A percentile compares a stretch with the other conserved stretches of the same genome.
Evolutionary conservation across 1,284 basidiomycete genomes (phyloP).

Genomic region (Papiliotrema laurentii): DNA sequence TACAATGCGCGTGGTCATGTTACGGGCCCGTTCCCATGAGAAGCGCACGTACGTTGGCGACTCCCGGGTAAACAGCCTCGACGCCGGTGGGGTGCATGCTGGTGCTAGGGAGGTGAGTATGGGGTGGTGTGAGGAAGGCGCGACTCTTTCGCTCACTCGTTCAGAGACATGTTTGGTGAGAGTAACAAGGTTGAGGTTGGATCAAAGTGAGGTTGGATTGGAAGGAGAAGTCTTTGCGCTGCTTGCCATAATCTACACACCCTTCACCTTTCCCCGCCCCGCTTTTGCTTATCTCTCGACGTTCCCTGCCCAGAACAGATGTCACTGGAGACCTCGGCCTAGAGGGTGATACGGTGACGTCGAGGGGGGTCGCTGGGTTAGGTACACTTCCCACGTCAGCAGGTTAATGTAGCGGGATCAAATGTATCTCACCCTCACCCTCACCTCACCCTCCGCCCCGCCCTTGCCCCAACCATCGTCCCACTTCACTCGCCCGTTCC

Average conservation of each 20-base stretch:
- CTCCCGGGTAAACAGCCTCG: constrained; percentile 13
- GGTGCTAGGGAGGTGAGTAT: constrained; percentile 5
- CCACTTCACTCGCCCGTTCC: no score
- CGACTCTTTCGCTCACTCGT: constrained; percentile 5
- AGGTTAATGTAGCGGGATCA: not conserved
- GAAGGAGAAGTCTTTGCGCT: no score
- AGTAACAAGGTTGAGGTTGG: not conserved
- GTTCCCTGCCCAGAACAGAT: no score
- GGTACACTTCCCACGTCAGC: no score
- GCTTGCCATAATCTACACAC: no score
- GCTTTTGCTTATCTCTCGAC: no score
- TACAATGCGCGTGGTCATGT: not conserved
- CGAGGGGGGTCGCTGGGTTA: no score
- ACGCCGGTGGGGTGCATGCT: constrained; percentile 12
- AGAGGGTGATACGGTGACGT: no score
- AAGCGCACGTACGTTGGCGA: constrained; percentile 11
- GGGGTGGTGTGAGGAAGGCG: not conserved
- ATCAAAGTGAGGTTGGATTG: no score
- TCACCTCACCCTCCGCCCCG: not conserved
- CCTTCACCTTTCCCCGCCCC: no score
- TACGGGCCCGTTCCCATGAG: not conserved
- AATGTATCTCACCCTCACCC: not conserved
- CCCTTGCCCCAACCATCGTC: no score
- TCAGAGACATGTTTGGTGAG: constrained; percentile 6
- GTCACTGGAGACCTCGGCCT: no score